Conservation (phyloP, 495 filamentous ascomycete species). For the Neurospora sp. region DNA sequence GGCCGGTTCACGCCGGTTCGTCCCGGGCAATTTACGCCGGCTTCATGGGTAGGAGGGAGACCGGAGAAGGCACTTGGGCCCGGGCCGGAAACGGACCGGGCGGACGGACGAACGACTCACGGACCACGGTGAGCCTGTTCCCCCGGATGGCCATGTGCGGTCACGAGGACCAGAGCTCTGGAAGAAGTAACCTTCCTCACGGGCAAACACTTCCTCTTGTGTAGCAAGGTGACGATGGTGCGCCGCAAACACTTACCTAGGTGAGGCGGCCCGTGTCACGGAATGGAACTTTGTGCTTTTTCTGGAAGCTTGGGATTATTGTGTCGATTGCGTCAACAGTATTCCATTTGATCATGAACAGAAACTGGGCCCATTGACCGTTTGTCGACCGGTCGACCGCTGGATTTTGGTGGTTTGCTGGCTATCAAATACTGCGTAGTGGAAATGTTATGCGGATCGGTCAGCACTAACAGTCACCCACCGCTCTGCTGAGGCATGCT, state of each 20-base stretch:
- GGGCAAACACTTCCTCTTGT: not conserved
- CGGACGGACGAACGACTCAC: not conserved
- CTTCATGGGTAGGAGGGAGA: not conserved
- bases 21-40: not conserved
- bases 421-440: no score
- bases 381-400: no score
- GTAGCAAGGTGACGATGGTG: not conserved
- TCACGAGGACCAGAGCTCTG: not conserved
- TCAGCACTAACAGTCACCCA: not conserved
- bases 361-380: no score
- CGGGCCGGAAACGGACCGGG: not conserved
- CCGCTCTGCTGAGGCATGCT: not conserved
- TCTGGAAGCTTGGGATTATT: not conserved
- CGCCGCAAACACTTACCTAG: not conserved
- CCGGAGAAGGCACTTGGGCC: not conserved
- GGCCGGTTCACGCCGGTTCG: not conserved
- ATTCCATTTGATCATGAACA: no score
- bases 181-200: not conserved
- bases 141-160: not conserved
- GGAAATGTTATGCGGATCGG: not conserved
- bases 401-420: no score
- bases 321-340: not conserved
- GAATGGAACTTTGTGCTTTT: not conserved
- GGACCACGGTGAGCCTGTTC: not conserved
- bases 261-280: not conserved